A percentile compares a stretch with the other conserved stretches of the same genome.
These are phyloP conservation scores for Zygotorulaspora sp. DNA, from an alignment of 805 yeast species.

Conservation along the genomic window DNA sequence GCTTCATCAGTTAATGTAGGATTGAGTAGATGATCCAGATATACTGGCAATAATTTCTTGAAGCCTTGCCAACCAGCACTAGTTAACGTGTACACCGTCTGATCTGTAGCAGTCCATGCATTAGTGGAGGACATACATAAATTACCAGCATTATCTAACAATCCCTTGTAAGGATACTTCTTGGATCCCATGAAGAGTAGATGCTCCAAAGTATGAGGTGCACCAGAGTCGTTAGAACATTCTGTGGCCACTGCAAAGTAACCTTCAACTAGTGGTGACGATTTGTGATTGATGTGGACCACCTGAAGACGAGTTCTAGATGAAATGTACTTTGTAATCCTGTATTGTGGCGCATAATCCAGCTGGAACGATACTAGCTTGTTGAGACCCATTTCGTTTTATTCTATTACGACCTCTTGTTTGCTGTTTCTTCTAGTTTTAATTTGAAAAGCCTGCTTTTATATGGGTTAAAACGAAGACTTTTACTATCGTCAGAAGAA, in stretches of 20 bases:
- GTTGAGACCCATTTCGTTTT: conserved; percentile 34
- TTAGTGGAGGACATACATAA: conserved; percentile 80
- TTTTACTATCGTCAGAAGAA: not conserved
- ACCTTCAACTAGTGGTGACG: conserved; percentile 89
- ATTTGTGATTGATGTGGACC: conserved; percentile 62
- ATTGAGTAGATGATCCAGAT: conserved; percentile 76
- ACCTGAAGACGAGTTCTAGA: conserved; percentile 76
- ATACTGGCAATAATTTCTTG: conserved; percentile 74
- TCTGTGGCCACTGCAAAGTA: conserved; percentile 95
- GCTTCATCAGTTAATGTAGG: conserved; percentile 90
- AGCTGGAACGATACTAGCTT: conserved; percentile 52
- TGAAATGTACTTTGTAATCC: conserved; percentile 72
- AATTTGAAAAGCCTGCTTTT: too few relatives aligned
- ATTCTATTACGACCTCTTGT: too few relatives aligned
- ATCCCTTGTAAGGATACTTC: conserved; percentile 85
- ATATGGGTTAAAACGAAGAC: not conserved
- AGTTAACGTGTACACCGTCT: conserved; percentile 84
- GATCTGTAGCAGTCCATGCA: conserved; percentile 97
- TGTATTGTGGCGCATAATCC: conserved; percentile 66
- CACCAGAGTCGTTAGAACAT: conserved; percentile 78
- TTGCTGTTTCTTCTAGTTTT: too few relatives aligned
- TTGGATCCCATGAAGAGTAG: conserved; percentile 90
- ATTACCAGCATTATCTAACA: conserved; percentile 82
- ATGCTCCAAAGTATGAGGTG: conserved; percentile 95
- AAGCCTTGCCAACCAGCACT: conserved; percentile 98